phyloP scores from a whole-genome alignment of 768 basidiomycete genomes.

The Panellus pusillus region DNA sequence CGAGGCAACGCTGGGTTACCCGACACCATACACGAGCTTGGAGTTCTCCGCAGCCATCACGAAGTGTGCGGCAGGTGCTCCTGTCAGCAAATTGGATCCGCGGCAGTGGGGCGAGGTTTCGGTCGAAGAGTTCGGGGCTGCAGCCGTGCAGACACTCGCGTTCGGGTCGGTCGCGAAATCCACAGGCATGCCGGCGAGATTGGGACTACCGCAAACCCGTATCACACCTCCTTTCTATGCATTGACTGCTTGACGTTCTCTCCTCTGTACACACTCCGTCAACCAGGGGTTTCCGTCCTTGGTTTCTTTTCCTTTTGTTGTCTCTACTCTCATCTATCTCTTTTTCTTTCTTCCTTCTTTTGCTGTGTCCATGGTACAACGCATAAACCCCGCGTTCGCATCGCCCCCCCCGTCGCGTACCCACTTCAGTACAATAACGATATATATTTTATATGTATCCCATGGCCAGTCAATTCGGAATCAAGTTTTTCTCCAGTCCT shows the following conservation, averaged over 20 bases:
- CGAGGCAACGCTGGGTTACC: constrained; percentile 9
- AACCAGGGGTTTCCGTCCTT: background rate
- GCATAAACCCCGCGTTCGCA: too few relatives aligned
- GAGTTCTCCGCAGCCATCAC: background rate
- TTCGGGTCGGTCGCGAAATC: background rate
- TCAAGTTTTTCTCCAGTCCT: constrained; percentile 16
- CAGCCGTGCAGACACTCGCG: background rate
- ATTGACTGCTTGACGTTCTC: constrained; percentile 19
- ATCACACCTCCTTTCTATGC: background rate
- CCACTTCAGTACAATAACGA: too few relatives aligned
- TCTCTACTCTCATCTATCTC: background rate
- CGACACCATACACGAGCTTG: background rate
- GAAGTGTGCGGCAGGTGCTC: too few relatives aligned
- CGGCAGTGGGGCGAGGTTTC: background rate
- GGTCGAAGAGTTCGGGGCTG: background rate
- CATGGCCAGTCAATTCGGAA: constrained; percentile 14
- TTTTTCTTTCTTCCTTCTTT: constrained; percentile 25
- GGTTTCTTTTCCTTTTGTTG: constrained; percentile 20
- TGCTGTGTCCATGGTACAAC: constrained; percentile 6
- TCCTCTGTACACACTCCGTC: constrained; percentile 11
- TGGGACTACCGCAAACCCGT: background rate
- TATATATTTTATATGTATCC: too few relatives aligned
- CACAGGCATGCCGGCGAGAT: background rate
- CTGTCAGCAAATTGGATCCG: too few relatives aligned
- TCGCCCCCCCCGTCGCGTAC: too few relatives aligned